Evolutionary conservation across 2,329 filamentous ascomycete species (phyloP), one percentile per base, ranked within the genome.

Genomic region (Aspergillus neoniger): DNA sequence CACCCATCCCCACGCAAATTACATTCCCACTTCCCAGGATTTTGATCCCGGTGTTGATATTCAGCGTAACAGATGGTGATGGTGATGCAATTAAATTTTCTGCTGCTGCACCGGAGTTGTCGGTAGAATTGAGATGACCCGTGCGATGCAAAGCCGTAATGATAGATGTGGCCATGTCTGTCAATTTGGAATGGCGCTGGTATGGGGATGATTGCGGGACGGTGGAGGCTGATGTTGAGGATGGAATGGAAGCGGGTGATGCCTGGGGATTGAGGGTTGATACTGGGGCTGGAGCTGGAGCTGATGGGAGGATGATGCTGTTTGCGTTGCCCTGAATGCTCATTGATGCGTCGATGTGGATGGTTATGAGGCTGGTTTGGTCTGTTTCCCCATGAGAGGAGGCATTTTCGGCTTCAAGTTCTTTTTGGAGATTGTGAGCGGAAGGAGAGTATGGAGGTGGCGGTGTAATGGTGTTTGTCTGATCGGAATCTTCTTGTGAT

Each of bases 331-430:
- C 76, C 10, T 65, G 60, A 15, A 77, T 64, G 28, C 59, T 67
- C 60, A 77, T 75, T 5, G 74, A 76, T 8, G 69, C 67, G 57
- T 78, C 73, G 48, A 78, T 71, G 39, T 70, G 68, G 57, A 77
- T 74, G 10, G 63, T 69, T 39, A 77, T 68, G 7, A 67, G 64
- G 14, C 53, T 28, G n/a, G 62, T 5, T 32, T 32, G 30, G 30
- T 32, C 32, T 14, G 14, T 23, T 5, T 44, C 23, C 15, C 17
- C 3, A 38, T 19, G 30, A 14, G 21, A 17, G 17, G 30, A 8
- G 9, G 28, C n/a, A 36, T 14, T n/a, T 12, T 25, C 17, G 32
- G 14, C 8, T 14, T 51, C 51, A 19, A 12, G 3, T 17, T 28
- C 36, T 44, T 38, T 30, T 21, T 38, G 23, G 32, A 5, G n/a